Conservation (phyloP, 169 alveolate genomes). For the Cryptosporidium xiaoi region DNA sequence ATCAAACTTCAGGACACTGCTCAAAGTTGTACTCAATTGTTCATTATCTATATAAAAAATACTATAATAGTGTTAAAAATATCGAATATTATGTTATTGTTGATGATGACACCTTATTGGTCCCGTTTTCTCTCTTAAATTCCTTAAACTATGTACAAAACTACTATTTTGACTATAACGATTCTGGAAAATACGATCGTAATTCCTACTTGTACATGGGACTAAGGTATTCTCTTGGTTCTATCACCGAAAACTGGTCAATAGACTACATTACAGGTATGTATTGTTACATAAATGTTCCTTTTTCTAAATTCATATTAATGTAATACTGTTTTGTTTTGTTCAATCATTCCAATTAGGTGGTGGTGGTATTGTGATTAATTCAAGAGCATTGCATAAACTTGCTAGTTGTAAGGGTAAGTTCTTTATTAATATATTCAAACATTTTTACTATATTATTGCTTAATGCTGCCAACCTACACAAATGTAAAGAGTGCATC, state of each 20-base stretch:
- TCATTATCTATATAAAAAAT: conserved; percentile 38
- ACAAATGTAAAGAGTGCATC: conserved; percentile 9
- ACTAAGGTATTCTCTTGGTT: conserved; percentile 67
- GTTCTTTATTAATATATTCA: conserved; percentile 6
- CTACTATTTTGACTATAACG: not conserved
- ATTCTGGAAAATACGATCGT: no score
- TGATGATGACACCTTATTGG: conserved; percentile 60
- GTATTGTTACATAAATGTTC: not conserved
- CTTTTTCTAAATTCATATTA: not conserved
- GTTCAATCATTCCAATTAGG: not conserved
- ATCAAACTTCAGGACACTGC: conserved; percentile 60
- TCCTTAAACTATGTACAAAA: conserved; percentile 10
- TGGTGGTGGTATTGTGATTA: conserved; percentile 61
- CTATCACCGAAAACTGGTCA: conserved; percentile 52
- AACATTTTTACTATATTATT: not conserved
- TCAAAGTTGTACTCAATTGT: conserved; percentile 33
- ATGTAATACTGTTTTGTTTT: not conserved
- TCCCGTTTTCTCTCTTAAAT: conserved; percentile 53
- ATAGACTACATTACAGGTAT: conserved; percentile 69
- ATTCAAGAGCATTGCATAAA: conserved; percentile 13
- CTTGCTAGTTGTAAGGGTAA: conserved; percentile 50
- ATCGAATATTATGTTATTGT: conserved; percentile 34
- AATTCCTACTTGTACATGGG: conserved; percentile 31
- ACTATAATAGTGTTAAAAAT: conserved; percentile 3
- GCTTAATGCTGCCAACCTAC: not conserved